phyloP scores from a whole-genome alignment of 345 rosid genomes.

The Syzygium aromaticum region DNA sequence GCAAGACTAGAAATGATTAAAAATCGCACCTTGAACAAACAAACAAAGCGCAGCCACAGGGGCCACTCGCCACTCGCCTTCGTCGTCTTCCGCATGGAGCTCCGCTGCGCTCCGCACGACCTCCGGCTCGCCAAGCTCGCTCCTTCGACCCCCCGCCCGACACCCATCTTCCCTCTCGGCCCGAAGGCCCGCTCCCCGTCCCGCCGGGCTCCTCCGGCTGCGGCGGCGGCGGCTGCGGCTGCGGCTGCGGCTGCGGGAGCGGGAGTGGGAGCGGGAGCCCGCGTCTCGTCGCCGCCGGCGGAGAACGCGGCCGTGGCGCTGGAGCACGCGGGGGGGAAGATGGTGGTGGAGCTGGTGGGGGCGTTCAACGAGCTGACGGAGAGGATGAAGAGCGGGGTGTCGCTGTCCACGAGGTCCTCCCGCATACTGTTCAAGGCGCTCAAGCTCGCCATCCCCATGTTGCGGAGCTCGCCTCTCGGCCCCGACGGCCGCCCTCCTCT shows the following conservation, averaged over 20 bases:
- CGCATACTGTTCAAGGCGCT: conserved; percentile 66
- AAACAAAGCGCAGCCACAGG: not conserved
- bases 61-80: not conserved
- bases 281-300: not conserved
- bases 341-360: conserved; percentile 97
- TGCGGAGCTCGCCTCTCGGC: conserved; percentile 54
- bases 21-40: not conserved
- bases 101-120: conserved; percentile 3
- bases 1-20: not conserved
- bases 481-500: conserved; percentile 70
- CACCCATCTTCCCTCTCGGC: not conserved
- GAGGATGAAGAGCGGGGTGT: conserved; percentile 51
- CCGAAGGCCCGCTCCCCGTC: not conserved
- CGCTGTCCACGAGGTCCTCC: conserved; percentile 68
- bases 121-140: conserved; percentile 6
- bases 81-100: conserved; percentile 1
- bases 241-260: not conserved
- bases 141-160: not conserved
- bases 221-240: not conserved
- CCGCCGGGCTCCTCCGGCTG: not conserved
- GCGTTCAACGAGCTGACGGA: conserved; percentile 84
- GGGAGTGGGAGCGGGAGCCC: not conserved
- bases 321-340: conserved; percentile 81
- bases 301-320: conserved; percentile 16
- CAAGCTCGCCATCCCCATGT: conserved; percentile 77